A percentile compares a stretch with the other conserved stretches of the same genome.
These are phyloP conservation scores for Trichomonas gallinae DNA, from an alignment of 208 protist species.

Conservation along the genomic window DNA sequence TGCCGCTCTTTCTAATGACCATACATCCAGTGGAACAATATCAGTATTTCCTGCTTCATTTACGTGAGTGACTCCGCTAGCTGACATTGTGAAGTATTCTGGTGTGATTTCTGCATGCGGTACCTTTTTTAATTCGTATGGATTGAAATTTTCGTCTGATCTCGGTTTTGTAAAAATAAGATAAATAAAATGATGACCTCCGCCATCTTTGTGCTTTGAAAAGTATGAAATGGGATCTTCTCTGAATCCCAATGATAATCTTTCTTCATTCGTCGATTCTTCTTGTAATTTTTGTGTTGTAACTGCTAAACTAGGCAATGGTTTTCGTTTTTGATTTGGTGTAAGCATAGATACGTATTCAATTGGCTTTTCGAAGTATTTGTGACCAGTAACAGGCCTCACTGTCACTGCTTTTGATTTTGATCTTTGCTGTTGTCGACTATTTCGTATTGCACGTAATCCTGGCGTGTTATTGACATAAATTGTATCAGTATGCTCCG, in stretches of 20 bases:
- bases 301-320: not conserved
- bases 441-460: not conserved
- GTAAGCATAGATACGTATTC: not conserved
- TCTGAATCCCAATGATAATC: not conserved
- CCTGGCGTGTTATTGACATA: not conserved
- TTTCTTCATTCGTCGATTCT: not conserved
- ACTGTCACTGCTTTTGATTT: not conserved
- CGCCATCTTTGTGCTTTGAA: not conserved
- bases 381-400: not conserved
- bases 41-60: not conserved
- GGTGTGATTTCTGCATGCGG: not conserved
- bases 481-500: not conserved
- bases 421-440: not conserved
- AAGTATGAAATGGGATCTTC: constrained; percentile 12
- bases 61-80: not conserved
- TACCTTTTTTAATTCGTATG: not conserved
- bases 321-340: not conserved
- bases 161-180: not conserved
- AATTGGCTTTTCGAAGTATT: not conserved
- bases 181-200: constrained; percentile 9
- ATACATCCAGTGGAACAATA: not conserved
- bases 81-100: constrained; percentile 21
- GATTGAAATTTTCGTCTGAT: not conserved
- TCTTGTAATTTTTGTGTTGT: not conserved
- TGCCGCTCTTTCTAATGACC: not conserved